Base-by-base conservation (phyloP, 2,329 filamentous ascomycete genomes). In the Microcyclosporella mali region DNA sequence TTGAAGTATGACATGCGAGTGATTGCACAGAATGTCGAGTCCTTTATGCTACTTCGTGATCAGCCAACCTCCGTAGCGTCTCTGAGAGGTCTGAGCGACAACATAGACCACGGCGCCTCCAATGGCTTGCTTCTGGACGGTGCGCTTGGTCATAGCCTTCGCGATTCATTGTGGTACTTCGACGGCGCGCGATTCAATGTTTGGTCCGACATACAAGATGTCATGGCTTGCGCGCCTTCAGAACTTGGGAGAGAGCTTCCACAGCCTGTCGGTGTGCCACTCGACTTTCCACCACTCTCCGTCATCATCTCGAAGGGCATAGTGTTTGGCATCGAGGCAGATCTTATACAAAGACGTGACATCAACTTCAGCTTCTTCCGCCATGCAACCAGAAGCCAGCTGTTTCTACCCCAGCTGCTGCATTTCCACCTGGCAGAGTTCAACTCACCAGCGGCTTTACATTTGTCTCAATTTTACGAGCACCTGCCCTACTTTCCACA, bases 1-100 rank as follows among this genome's bases (percentile, higher is more conserved):
- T 74, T 95, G 39, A 97, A 95, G 69, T 98, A 98, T 60, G 90
- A 97, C 60, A 98, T 98, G 92, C 84, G 89, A 8, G 84, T 97
- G 46, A 84, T 98, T 60, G 88, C 89, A 10, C 88, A 95, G 57
- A 94, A 94, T 57, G 88, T 97, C 31, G 92, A 98, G 63, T 97
- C 92, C 58, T 95, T 95, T 62, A 83, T 84, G 41, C 80, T 92
- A 56, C 94, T 94, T 80, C 82, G 89, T 51, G 92, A 98, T 59
- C 85, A 94, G 57, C 56, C 53, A 30, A 43, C 47, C 9, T 47
- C 47, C n/a, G 46, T 55, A 2, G 51, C 51, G 21, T 47, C 50
- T 4, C 46, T 57, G 9, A 49, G 43, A 30, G 41, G 35, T 8
- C 37, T 40, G 14, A 34, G 40, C 11, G 31, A 34, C 27, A 30